Conservation (phyloP, 768 basidiomycete genomes). For the Naganishia onofrii region DNA sequence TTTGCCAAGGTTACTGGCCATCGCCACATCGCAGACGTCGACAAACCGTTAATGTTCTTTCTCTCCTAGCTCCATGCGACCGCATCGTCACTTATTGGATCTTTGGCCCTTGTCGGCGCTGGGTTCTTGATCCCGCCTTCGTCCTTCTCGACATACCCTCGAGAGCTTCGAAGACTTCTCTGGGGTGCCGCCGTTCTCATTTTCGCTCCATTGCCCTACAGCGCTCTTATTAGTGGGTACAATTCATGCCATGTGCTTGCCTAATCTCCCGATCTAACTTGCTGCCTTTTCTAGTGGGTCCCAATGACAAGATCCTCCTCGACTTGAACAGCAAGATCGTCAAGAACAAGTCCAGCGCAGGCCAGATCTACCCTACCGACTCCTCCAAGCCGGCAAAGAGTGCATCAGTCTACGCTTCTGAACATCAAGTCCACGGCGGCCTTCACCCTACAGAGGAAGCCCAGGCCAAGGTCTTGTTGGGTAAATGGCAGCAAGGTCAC, state of each 20-base stretch:
- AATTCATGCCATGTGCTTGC: no score
- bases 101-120: constrained; percentile 23
- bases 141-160: constrained; percentile 29
- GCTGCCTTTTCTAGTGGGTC: constrained; percentile 14
- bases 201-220: constrained; percentile 27
- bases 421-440: constrained; percentile 2
- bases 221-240: constrained; percentile 26
- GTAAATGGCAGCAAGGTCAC: constrained; percentile 29
- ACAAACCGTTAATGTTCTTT: no score
- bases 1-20: no score
- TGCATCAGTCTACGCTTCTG: constrained; percentile 18
- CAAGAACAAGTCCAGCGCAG: constrained; percentile 26
- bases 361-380: constrained; percentile 26
- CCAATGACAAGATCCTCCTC: constrained; percentile 28
- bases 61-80: constrained; percentile 7
- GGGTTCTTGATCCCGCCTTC: constrained; percentile 30
- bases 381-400: constrained; percentile 22
- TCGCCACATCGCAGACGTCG: no score
- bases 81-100: constrained; percentile 22
- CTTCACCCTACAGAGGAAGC: constrained; percentile 21
- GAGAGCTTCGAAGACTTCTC: constrained; percentile 25
- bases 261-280: not conserved
- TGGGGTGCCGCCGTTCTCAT: constrained; percentile 23
- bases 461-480: constrained; percentile 24
- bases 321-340: constrained; percentile 14